Base-by-base conservation (phyloP, 2,329 filamentous ascomycete genomes). In the Delphinella strobiligena region DNA sequence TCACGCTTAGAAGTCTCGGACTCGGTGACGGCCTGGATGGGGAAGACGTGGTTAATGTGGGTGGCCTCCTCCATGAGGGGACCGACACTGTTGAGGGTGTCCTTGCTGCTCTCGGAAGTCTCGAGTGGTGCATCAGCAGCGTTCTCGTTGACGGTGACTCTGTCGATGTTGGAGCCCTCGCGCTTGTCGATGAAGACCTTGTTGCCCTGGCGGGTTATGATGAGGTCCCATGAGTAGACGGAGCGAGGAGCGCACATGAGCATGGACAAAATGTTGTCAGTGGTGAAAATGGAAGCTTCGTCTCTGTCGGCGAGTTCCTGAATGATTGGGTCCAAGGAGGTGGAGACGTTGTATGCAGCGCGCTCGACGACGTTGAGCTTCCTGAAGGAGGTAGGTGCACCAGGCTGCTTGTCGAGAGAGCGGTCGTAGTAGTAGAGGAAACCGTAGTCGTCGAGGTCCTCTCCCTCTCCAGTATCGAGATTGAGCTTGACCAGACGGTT, bases 41-140 rank as follows among this genome's bases (percentile, higher is more conserved):
- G 83, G 63, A 98, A 98, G 72, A 96, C 93, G 75, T 96, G 91
- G 77, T 98, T 98, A 75, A 98, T 98, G 71, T 95, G 93, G 38
- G 91, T 98, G 40, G 91, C 91, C 68, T 98, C 91, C 63, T 95
- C 82, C 56, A 93, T 89, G 42, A 98, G 78, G 39, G 88, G 86
- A 40, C 71, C 68, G n/a, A 91, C 91, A 57, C 87, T 87, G 75
- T 98, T 98, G 66, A 98, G 82, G 49, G 75, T 71, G 60, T 98
- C 91, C 68, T 94, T 93, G 70, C 85, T 87, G 54, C 85, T 85
- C 56, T 96, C 89, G 42, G 85, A 80, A 19, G 82, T 78, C 61
- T 98, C 91, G 38, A 96, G 74, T 29, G 91, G 91, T 18, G 89
- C 86, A 62, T 98, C 91, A 45, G 83, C 83, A 8, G 91, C 91